A percentile compares a stretch with the other conserved stretches of the same genome.
These are phyloP conservation scores for Linum lewisii DNA, from an alignment of 345 rosid genomes.

Conservation along the genomic window DNA sequence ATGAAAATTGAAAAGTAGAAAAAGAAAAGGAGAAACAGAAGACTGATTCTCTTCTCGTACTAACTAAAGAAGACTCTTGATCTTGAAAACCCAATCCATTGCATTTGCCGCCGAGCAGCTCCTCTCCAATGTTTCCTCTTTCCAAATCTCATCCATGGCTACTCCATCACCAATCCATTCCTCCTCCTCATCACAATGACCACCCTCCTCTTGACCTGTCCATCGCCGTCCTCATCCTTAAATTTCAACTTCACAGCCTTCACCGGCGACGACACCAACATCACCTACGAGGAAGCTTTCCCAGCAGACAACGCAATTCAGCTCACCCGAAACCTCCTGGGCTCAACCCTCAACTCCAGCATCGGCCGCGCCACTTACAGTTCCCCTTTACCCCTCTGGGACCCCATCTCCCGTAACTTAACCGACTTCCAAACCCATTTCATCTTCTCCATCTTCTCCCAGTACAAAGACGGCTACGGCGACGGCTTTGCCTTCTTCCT, in stretches of 20 bases:
- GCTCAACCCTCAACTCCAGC: neutral
- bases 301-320: neutral
- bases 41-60: too few species aligned
- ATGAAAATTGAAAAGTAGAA: too few species aligned
- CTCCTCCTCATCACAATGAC: neutral
- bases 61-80: too few species aligned
- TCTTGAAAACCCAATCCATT: too few species aligned
- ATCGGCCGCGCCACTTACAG: neutral
- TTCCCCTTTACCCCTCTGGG: neutral
- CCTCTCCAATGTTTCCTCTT: neutral
- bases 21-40: too few species aligned
- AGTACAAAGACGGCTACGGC: neutral
- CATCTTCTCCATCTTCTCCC: neutral
- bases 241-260: neutral
- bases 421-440: conserved; percentile 1
- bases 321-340: conserved; percentile 1
- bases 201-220: neutral
- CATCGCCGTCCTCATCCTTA: neutral
- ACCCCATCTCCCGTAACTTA: neutral
- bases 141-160: neutral
- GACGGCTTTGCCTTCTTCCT: conserved; percentile 3
- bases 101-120: too few species aligned
- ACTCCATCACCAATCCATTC: neutral
- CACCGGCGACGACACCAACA: neutral
- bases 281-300: neutral